Base-by-base conservation (phyloP, 129 eudicot genomes). In the Arctium lappa region DNA sequence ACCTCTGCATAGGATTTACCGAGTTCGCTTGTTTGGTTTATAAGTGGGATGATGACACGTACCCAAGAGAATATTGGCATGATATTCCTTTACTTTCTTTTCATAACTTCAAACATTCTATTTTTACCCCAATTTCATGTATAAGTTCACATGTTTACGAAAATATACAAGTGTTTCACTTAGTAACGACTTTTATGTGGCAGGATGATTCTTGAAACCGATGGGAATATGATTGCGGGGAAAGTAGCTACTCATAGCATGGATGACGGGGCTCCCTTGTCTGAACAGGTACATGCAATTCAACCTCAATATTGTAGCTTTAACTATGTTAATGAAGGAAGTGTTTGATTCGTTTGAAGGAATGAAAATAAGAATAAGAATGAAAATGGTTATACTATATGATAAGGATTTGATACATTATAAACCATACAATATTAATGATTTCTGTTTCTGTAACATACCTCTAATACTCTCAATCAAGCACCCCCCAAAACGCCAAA, bases 161-260 rank as follows among this genome's bases (percentile, higher is more conserved):
- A 74, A 80, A 13, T 40, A 36, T 32, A 37, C 31, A 36, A 10
- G 76, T 11, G 29, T 60, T 81, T 68, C 2, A 56, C 46, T 72
- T 70, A 53, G 72, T 84, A 8, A 18, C 9, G 63, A 33, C 6
- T 42, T 72, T 31, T 74, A 34, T 44, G 72, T 71, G 75, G 87
- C 91, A 94, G 98, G 91, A 85, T 91, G 81, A 81, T 94, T 87
- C 98, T 94, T 71, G 98, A 91, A 88, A 90, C 92, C 5, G 97
- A 91, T 80, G 97, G 97, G 8, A 94, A 83, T 84, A 74, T 85
- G 76, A 94, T 91, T 87, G 98, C 97, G 68, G 89, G 93, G 62
- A 94, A 94, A 85, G 97, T 92, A 66, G 97, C 94, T 60, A 88
- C 91, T 82, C 91, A 91, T 82, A 89, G 72, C 66, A 77, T 94